A percentile compares a stretch with the other conserved stretches of the same genome.
phyloP scores from a whole-genome alignment of 2,329 filamentous ascomycete genomes.

The Fusarium sp. region DNA sequence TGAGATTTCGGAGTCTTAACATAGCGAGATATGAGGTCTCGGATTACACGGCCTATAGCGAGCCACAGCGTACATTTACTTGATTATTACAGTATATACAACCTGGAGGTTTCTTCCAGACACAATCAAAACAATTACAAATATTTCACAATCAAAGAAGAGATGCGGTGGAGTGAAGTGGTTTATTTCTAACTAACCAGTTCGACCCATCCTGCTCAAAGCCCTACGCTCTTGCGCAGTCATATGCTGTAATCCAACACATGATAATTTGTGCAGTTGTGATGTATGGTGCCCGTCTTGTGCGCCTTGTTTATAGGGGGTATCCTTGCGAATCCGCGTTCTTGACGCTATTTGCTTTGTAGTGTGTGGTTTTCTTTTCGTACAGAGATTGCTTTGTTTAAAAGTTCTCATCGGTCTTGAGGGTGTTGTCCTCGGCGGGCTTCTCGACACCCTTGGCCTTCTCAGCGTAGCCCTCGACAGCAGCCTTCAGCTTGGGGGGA shows the following conservation, averaged over 20 bases:
- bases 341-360: conserved; percentile 10
- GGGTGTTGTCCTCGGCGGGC: conserved; percentile 19
- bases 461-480: conserved; percentile 37
- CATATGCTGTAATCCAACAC: background rate
- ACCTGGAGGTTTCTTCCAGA: background rate
- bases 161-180: conserved; percentile 1
- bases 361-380: background rate
- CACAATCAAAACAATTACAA: background rate
- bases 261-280: background rate
- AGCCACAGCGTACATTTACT: conserved; percentile 39
- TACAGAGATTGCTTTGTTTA: background rate
- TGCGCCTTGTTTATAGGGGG: conserved; percentile 26
- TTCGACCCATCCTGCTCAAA: background rate
- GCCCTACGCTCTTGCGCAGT: background rate
- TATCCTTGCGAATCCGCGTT: conserved; percentile 35
- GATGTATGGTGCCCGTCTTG: conserved; percentile 11
- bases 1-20: conserved; percentile 17
- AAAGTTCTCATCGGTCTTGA: conserved; percentile 38
- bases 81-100: conserved; percentile 9
- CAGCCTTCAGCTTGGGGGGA: conserved; percentile 48
- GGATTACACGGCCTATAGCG: conserved; percentile 30
- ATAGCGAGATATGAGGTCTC: conserved; percentile 27
- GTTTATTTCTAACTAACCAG: conserved; percentile 18
- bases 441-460: conserved; percentile 42
- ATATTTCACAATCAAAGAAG: background rate